A percentile compares a stretch with the other conserved stretches of the same genome.
These are phyloP conservation scores for Aspergillus unguis DNA, from an alignment of 2,329 filamentous ascomycete species.

Conservation along the genomic window DNA sequence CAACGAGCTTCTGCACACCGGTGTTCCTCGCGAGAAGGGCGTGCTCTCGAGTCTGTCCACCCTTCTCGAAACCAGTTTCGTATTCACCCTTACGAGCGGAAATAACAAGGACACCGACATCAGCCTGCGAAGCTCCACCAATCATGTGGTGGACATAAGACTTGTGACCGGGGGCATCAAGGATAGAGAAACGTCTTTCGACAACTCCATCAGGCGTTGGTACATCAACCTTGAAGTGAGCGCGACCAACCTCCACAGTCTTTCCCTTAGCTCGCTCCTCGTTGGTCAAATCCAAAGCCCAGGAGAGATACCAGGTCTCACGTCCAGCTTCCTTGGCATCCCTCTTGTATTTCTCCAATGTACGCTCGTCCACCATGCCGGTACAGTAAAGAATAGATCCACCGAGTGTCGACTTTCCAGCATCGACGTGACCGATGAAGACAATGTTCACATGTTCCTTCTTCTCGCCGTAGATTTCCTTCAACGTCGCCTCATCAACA, in stretches of 20 bases:
- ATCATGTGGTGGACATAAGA: slow-evolving; percentile 99
- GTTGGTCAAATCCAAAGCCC: slow-evolving; percentile 95
- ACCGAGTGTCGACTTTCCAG: slow-evolving; percentile 93
- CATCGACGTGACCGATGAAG: slow-evolving; percentile 97
- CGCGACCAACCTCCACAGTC: slow-evolving; percentile 94
- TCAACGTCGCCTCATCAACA: slow-evolving; percentile 78
- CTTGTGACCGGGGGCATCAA: slow-evolving; percentile 97
- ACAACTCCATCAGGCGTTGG: slow-evolving; percentile 50
- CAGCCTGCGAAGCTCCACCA: slow-evolving; percentile 86
- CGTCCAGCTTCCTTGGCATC: slow-evolving; percentile 94
- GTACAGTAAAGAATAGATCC: slow-evolving; percentile 90
- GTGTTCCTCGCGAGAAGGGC: slow-evolving; percentile 97
- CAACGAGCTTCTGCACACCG: slow-evolving; percentile 92
- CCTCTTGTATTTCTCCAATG: slow-evolving; percentile 95
- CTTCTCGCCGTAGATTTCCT: slow-evolving; percentile 90
- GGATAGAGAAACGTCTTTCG: slow-evolving; percentile 90
- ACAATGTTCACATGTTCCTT: slow-evolving; percentile 83
- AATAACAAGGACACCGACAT: slow-evolving; percentile 93
- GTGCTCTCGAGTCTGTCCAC: slow-evolving; percentile 95
- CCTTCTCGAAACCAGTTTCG: slow-evolving; percentile 95
- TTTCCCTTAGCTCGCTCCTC: slow-evolving; percentile 96
- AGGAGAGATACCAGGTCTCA: slow-evolving; percentile 98
- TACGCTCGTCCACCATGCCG: slow-evolving; percentile 99
- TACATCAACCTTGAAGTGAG: slow-evolving; percentile 78
- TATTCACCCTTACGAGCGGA: slow-evolving; percentile 97